These are phyloP conservation scores for Dorcoceras hygrometricum DNA, from an alignment of 257 asterid genomes.

Conservation along the genomic window DNA sequence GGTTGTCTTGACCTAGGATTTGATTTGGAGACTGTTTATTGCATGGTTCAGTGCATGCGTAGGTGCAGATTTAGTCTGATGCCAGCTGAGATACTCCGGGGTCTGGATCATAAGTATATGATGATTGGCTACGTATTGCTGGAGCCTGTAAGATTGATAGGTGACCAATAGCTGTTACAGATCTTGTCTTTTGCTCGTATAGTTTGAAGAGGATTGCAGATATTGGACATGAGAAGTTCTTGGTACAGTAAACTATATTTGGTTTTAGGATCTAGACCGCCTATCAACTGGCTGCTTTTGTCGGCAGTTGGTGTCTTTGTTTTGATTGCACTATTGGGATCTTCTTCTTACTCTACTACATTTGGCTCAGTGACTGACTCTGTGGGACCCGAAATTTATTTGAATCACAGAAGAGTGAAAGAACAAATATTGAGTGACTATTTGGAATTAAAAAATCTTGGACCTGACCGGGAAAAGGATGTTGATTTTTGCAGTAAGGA, in stretches of 20 bases:
- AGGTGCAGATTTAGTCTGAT: constrained; percentile 29
- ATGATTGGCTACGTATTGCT: constrained; percentile 38
- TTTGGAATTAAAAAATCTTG: constrained; percentile 57
- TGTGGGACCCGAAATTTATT: constrained; percentile 47
- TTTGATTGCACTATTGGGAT: constrained; percentile 57
- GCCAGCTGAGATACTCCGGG: constrained; percentile 44
- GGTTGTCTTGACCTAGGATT: constrained; percentile 25
- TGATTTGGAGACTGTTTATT: constrained; percentile 25
- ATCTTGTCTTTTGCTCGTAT: constrained; percentile 23
- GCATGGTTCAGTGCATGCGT: constrained; percentile 28
- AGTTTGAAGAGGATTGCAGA: constrained; percentile 31
- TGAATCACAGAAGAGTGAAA: constrained; percentile 63
- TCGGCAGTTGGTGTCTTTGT: constrained; percentile 58
- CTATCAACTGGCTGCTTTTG: constrained; percentile 68
- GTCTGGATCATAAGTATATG: constrained; percentile 42
- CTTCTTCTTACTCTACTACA: constrained; percentile 41
- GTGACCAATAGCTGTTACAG: constrained; percentile 27
- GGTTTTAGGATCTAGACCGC: constrained; percentile 70
- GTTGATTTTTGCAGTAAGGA: constrained; percentile 83
- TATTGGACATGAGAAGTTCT: constrained; percentile 86
- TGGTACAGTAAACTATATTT: constrained; percentile 59
- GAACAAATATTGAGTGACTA: constrained; percentile 71
- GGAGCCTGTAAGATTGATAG: constrained; percentile 40
- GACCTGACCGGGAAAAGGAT: constrained; percentile 49
- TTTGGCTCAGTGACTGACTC: constrained; percentile 52